These are phyloP conservation scores for Apium graveolens DNA, from an alignment of 129 eudicot species.

Conservation along the genomic window DNA sequence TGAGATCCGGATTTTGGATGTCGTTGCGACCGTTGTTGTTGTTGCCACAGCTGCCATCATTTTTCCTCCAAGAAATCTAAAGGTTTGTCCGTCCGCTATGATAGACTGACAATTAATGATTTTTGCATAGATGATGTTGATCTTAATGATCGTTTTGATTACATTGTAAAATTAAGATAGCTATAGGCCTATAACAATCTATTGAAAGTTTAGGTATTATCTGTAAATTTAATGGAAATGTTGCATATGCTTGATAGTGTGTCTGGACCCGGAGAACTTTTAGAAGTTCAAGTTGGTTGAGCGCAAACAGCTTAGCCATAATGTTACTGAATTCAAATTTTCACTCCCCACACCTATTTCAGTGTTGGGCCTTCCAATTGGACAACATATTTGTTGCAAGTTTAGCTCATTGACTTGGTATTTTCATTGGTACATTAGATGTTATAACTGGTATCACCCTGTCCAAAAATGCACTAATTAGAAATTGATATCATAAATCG, in stretches of 20 bases:
- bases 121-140: background rate
- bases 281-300: constrained; percentile 46
- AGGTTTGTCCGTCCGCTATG: constrained; percentile 20
- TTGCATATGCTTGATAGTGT: constrained; percentile 22
- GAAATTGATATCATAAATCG: too few relatives aligned
- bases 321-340: constrained; percentile 48
- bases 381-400: constrained; percentile 61
- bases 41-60: constrained; percentile 33
- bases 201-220: background rate
- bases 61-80: constrained; percentile 40
- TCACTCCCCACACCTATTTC: constrained; percentile 56
- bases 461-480: too few relatives aligned
- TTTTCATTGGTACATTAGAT: background rate
- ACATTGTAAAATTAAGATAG: background rate
- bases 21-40: constrained; percentile 36
- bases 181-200: background rate
- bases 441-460: too few relatives aligned
- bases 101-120: background rate
- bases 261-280: constrained; percentile 40
- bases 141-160: background rate
- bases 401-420: background rate
- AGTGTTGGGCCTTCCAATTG: constrained; percentile 53
- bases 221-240: background rate
- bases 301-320: constrained; percentile 44
- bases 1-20: constrained; percentile 28